Base-by-base conservation (phyloP, 2,329 filamentous ascomycete species). In the Arthrobotrys megalospora region DNA sequence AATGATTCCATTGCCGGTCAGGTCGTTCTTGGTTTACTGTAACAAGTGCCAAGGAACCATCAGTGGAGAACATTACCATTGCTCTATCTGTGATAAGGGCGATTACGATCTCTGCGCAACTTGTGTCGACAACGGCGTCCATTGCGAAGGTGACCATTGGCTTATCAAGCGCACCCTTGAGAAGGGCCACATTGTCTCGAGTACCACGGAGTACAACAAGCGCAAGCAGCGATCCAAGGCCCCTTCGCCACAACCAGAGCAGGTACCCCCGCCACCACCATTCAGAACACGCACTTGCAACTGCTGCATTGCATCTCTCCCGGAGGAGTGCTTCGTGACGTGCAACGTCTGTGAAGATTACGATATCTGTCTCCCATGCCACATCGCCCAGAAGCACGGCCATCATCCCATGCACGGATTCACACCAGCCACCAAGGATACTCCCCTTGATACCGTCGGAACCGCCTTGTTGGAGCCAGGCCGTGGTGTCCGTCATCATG, bases 331-430 rank as follows among this genome's bases (percentile, higher is more conserved):
- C 80, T 96, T 98, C 82, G 89, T 98, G 65, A 94, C 94, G 82
- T 99, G 96, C 87, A 88, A 86, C 6, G 85, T 88, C 19, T 99
- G 96, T 84, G 91, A 93, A 14, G 96, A 99, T 85, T 98, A 91
- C 83, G 96, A 99, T 83, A 89, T 99, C 43, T 99, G 96, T 88
- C 88, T 94, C 82, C 84, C 86, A 47, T 99, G 96, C 87, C 93
- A 97, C 81, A 85, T 89, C 64, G 88, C 87, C 80, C 89, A 92
- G 83, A 89, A 90, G 81, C 95, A 98, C 83, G 95, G 96, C 41
- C 96, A 99, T 82, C 92, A 98, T 83, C 96, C 96, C 69, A 91
- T 89, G 82, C 96, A 99, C 83, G 88, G 87, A 60, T 98, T 99
- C 84, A 85, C 87, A 41, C 87, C 93, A 69, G 92, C 90, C 62